Percentiles rank a stretch among this genome's conserved stretches.
Conservation (phyloP, 768 basidiomycete species). For the Heimioporus sp. region DNA sequence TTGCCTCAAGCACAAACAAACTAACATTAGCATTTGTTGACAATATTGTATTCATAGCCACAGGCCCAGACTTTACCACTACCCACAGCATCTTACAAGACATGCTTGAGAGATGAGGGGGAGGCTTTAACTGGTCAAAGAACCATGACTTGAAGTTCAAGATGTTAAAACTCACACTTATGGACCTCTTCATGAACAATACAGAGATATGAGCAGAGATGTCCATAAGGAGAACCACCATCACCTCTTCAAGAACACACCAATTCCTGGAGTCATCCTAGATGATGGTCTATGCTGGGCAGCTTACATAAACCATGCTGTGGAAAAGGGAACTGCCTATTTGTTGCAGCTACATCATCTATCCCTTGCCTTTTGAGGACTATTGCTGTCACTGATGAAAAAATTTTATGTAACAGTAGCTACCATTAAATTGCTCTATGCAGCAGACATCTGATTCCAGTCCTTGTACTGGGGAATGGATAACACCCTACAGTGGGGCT, state of each 20-base stretch:
- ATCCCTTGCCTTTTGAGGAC: constrained; percentile 10
- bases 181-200: too few relatives aligned
- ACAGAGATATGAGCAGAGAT: too few relatives aligned
- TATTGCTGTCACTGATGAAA: constrained; percentile 8
- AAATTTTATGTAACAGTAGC: constrained; percentile 26
- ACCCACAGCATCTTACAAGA: constrained; percentile 16
- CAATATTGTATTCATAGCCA: constrained; percentile 25
- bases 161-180: too few relatives aligned
- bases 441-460: constrained; percentile 23
- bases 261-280: too few relatives aligned
- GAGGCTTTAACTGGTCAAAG: too few relatives aligned
- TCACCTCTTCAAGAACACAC: too few relatives aligned
- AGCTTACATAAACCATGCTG: background rate
- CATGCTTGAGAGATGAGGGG: constrained; percentile 22
- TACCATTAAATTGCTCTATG: constrained; percentile 34
- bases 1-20: constrained; percentile 7
- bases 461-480: background rate
- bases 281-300: background rate
- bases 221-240: too few relatives aligned
- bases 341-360: background rate
- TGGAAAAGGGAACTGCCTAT: background rate
- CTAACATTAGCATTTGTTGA: constrained; percentile 30
- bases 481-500: background rate
- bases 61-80: constrained; percentile 17
- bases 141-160: too few relatives aligned